Evolutionary conservation across 2,329 filamentous ascomycete species (phyloP), one percentile per base, ranked within the genome.

Genomic region (Myriosclerotinia duriaeana): DNA sequence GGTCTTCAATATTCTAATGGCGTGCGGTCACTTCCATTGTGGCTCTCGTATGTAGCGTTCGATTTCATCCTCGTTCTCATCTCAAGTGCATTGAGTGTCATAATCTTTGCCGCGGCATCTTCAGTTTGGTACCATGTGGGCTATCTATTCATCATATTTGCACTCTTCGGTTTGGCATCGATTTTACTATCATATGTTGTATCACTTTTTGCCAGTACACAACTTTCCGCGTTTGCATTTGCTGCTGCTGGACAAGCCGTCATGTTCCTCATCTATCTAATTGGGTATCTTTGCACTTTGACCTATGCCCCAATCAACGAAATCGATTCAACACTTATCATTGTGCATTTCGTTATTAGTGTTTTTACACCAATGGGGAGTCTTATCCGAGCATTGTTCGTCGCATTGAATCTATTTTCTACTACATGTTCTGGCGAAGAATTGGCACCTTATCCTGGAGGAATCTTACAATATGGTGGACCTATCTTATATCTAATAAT

Each of bases 1-100:
- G 90, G 90, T 20, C 81, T 97, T 40, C 89, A 97, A 77, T 97
- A 96, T 78, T 96, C 91, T 64, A 97, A 97, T 74, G 93, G 93
- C 56, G 92, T 97, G 38, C 84, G 91, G 15, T 89, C 91, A 0
- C 81, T 91, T 11, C 92, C 93, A 0, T 81, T 97, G 1, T 97
- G 94, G 93, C 78, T 91, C 6, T 91, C 93, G 1, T 96, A 97
- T 74, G 82, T 90, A 0, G 74, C 82, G 0, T 96, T 97, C 74
- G 93, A 97, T 78, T 92, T 93, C 70, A 76, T 85, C 53, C 87
- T 96, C 66, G 88, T 92, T 0, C 75, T 96, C 17, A 72, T 86
- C 4, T 85, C 87, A 36, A 87, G 88, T 26, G 87, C 87, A 9
- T 73, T 95, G 12, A 83, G 86, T 11, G 86, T 88, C 30, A 85